Conservation (phyloP, 2,329 filamentous ascomycete species). For the Purpureocillium lavendulum region DNA sequence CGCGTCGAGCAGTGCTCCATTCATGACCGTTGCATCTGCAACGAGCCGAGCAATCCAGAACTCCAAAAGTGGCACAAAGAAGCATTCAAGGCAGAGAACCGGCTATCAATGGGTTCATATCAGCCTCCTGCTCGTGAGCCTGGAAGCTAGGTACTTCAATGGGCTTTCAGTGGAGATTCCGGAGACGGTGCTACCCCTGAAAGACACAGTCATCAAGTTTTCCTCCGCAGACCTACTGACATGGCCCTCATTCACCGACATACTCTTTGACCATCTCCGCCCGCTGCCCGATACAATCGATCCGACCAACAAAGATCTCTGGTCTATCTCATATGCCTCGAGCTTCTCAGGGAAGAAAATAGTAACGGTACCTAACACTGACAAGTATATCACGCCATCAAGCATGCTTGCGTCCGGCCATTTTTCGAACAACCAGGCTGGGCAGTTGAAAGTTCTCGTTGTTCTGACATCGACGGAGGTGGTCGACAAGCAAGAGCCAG, state of each 20-base stretch:
- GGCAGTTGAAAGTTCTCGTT: not conserved
- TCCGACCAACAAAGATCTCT: too few species aligned
- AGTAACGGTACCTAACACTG: too few species aligned
- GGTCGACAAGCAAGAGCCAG: not conserved
- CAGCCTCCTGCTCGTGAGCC: slow-evolving; percentile 4
- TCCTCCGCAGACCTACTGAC: too few species aligned
- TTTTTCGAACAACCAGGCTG: too few species aligned
- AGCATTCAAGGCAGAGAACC: slow-evolving; percentile 1
- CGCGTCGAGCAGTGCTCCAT: not conserved
- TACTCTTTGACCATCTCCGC: too few species aligned
- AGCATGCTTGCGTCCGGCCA: too few species aligned
- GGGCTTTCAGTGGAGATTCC: slow-evolving; percentile 4
- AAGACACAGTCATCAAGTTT: slow-evolving; percentile 5
- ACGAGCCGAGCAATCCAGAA: slow-evolving; percentile 2
- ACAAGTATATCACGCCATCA: too few species aligned
- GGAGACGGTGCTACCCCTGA: slow-evolving; percentile 4
- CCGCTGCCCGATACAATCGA: too few species aligned
- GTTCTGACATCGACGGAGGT: not conserved
- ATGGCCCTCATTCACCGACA: too few species aligned
- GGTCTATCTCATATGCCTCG: too few species aligned
- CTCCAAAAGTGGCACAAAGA: slow-evolving; percentile 1
- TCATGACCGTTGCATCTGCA: slow-evolving; percentile 2
- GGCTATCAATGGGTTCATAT: not conserved
- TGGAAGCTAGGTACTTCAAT: slow-evolving; percentile 4
- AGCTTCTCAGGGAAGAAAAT: too few species aligned